These are phyloP conservation scores for Gossypium trilobum DNA, from an alignment of 441 rosid species.

Conservation along the genomic window DNA sequence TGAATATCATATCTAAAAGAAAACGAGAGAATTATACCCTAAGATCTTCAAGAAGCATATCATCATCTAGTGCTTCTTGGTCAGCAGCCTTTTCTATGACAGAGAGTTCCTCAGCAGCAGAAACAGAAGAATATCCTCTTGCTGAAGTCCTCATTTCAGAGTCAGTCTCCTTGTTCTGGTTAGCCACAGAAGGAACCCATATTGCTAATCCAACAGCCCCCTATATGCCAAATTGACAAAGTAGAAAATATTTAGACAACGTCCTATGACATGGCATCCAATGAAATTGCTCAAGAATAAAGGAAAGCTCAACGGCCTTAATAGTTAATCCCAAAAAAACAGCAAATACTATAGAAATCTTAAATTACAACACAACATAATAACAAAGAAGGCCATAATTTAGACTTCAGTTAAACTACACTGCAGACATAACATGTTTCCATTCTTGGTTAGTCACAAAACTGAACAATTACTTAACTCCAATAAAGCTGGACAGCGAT, in stretches of 20 bases:
- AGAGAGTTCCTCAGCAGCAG: conserved; percentile 55
- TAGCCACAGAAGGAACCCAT: conserved; percentile 95
- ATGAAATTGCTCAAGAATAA: not conserved
- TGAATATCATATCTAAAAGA: conserved; percentile 3
- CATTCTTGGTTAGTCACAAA: not conserved
- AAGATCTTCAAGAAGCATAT: conserved; percentile 57
- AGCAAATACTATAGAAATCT: not conserved
- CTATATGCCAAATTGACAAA: conserved; percentile 29
- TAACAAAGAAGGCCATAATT: not conserved
- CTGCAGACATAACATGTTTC: not conserved
- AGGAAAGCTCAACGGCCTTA: not conserved
- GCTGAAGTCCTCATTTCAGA: conserved; percentile 43
- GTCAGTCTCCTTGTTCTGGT: conserved; percentile 18
- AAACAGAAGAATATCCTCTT: conserved; percentile 69
- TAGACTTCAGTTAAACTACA: not conserved
- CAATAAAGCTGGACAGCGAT: not conserved
- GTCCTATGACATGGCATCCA: not conserved
- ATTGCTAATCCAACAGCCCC: conserved; percentile 98
- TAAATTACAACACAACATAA: not conserved
- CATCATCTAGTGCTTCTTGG: conserved; percentile 45
- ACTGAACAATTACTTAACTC: not conserved
- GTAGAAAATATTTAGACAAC: not conserved
- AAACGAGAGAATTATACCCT: conserved; percentile 32
- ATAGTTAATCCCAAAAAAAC: not conserved
- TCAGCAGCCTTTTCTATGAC: conserved; percentile 43